Base-by-base conservation (phyloP, 768 basidiomycete species). In the Kwoniella shandongensis region DNA sequence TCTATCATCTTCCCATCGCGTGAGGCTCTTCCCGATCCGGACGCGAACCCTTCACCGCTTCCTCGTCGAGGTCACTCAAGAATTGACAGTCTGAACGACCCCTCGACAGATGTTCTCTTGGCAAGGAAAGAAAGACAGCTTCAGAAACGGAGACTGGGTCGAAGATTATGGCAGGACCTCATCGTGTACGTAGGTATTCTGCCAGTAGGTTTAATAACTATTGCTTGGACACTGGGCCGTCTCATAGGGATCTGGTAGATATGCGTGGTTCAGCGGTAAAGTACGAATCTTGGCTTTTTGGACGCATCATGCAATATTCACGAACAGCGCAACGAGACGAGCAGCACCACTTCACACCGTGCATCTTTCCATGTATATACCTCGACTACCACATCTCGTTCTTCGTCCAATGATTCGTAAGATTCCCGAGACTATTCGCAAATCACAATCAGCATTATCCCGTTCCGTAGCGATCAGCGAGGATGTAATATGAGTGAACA, bases 61-160 rank as follows among this genome's bases (percentile, higher is more conserved):
- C 41, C 45, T 18, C 46, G 44, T 8, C 38, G 30, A 18, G 44
- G 51, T 2, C 70, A 72, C 55, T 18, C 36, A 15, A 51, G 70
- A 1, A 52, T 46, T 1, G 58, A 72, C 44, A 66, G 63, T 40
- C 42, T 70, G 61, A 69, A 22, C 69, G 85, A 88, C 54, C 67
- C 76, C 6, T 59, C 68, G 15, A 62, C 61, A 25, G 80, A 81
- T 63, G 49, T 69, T 0, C 83, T 97, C 20, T 78, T 97, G 29
- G 84, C 88, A 66, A 81, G 88, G 59, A 97, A 97, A 78, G 92
- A 97, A 76, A 80, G 84, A 44, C 85, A 85, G 39, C 78, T 97
- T 57, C 92, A 96, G 77, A 83, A 83, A 52, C 81, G 82, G 44
- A 83, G 91, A 65, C 81, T 86, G 41, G 83, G 84, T 36, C 83